Conservation (phyloP, 768 basidiomycete species). For the Trametes gibbosa region DNA sequence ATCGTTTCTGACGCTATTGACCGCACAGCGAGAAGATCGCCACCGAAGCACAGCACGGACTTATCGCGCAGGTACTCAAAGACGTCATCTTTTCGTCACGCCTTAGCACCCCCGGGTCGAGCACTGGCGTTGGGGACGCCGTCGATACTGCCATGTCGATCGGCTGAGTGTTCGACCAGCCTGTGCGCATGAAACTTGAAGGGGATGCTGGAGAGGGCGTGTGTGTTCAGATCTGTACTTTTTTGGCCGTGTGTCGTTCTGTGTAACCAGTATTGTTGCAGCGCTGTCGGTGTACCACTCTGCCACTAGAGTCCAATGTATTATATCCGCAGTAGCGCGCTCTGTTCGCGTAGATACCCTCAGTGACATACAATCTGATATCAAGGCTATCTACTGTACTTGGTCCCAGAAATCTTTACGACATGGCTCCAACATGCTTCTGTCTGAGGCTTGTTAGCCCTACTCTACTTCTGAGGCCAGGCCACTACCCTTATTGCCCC, state of each 20-base stretch:
- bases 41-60: constrained; percentile 88
- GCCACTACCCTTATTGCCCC: too few species aligned
- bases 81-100: constrained; percentile 80
- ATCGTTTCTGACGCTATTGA: not conserved
- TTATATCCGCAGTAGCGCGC: not conserved
- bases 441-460: too few species aligned
- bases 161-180: constrained; percentile 15
- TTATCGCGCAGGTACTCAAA: constrained; percentile 92
- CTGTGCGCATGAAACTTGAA: not conserved
- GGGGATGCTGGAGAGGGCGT: not conserved
- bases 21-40: constrained; percentile 79
- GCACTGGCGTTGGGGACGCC: constrained; percentile 25
- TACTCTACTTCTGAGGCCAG: too few species aligned
- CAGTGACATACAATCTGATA: too few species aligned
- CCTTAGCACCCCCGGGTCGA: constrained; percentile 22
- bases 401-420: too few species aligned
- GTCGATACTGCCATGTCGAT: constrained; percentile 40
- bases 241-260: not conserved
- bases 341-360: too few species aligned
- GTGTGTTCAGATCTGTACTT: constrained; percentile 9
- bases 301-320: constrained; percentile 15
- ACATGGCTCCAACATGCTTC: too few species aligned
- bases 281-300: constrained; percentile 6
- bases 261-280: constrained; percentile 13
- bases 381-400: too few species aligned